Conservation (phyloP, 257 asterid species). For the Nicotiana obtusifolia region DNA sequence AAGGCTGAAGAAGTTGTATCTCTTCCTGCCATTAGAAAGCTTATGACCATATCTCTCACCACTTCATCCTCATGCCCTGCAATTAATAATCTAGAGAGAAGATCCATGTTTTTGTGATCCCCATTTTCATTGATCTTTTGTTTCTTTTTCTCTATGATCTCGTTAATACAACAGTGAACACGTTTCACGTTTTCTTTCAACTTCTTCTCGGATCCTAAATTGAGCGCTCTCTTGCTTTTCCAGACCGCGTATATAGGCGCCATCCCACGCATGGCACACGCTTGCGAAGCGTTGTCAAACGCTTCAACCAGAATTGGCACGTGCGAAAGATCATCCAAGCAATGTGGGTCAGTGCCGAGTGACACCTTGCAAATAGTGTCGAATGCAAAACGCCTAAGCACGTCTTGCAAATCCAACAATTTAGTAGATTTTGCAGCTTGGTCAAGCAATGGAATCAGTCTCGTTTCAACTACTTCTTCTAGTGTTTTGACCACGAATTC, state of each 20-base stretch:
- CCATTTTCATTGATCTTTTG: neutral
- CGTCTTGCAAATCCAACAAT: constrained; percentile 18
- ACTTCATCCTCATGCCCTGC: neutral
- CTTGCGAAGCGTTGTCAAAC: constrained; percentile 46
- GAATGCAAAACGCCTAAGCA: constrained; percentile 15
- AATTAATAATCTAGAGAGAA: neutral
- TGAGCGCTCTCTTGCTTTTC: constrained; percentile 47
- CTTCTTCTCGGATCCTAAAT: constrained; percentile 46
- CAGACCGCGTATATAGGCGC: constrained; percentile 41
- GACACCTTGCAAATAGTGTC: constrained; percentile 21
- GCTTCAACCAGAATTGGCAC: constrained; percentile 42
- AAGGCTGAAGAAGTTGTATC: neutral
- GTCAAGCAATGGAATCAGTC: neutral
- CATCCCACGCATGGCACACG: constrained; percentile 53
- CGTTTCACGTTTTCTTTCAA: constrained; percentile 43
- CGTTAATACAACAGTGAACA: constrained; percentile 13
- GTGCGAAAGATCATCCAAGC: constrained; percentile 16
- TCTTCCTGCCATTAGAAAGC: constrained; percentile 13
- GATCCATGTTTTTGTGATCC: neutral
- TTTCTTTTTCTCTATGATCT: neutral
- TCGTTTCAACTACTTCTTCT: constrained; percentile 13
- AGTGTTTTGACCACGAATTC: constrained; percentile 30
- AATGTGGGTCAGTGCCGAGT: neutral
- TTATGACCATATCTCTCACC: constrained; percentile 22
- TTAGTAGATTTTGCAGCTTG: constrained; percentile 5